These are phyloP conservation scores for Rugonectria rugulosa DNA, from an alignment of 2,329 filamentous ascomycete genomes.

Conservation along the genomic window DNA sequence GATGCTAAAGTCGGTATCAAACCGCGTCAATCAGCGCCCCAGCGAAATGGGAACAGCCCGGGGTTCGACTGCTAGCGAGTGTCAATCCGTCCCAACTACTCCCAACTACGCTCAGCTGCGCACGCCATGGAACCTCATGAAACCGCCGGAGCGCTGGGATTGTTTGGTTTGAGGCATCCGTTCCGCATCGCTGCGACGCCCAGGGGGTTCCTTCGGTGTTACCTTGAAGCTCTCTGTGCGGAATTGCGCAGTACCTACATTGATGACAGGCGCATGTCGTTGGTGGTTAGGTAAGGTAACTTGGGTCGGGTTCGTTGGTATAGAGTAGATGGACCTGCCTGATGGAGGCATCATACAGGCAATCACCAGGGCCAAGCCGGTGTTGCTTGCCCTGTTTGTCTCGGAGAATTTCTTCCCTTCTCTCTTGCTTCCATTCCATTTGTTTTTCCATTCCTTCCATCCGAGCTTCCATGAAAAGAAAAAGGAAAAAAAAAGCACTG, in stretches of 20 bases:
- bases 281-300: no score
- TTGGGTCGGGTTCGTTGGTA: no score
- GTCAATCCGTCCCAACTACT: conserved; percentile 20
- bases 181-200: no score
- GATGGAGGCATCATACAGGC: no score
- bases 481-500: no score
- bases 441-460: conserved; percentile 7
- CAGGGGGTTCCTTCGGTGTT: neutral
- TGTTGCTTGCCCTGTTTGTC: conserved; percentile 9
- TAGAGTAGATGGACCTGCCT: no score
- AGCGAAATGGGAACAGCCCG: neutral
- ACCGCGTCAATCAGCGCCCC: conserved; percentile 1
- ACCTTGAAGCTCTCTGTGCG: no score
- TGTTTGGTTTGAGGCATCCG: neutral
- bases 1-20: conserved; percentile 22
- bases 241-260: no score
- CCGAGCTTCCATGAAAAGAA: no score
- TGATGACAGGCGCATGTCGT: no score
- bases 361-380: neutral
- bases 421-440: conserved; percentile 1
- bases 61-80: neutral
- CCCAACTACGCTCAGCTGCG: neutral
- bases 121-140: neutral
- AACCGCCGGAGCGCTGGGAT: conserved; percentile 1
- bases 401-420: conserved; percentile 22